phyloP scores from a whole-genome alignment of 2,329 filamentous ascomycete genomes.

The Nemania sp. region DNA sequence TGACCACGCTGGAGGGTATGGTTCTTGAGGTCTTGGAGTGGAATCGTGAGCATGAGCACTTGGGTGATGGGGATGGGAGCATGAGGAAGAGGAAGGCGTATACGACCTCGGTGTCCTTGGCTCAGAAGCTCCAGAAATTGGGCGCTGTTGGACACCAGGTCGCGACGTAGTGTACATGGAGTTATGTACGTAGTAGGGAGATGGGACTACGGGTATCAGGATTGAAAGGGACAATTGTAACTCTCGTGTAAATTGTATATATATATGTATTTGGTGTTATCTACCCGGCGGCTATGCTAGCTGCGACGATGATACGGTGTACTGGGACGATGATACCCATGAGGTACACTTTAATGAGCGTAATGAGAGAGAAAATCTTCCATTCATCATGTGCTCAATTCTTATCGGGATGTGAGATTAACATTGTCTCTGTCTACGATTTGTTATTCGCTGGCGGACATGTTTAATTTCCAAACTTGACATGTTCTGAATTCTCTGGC shows the following conservation, averaged over 20 bases:
- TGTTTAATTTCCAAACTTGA: constrained; percentile 7
- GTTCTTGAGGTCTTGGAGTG: constrained; percentile 46
- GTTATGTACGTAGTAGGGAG: too few species aligned
- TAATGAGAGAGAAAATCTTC: too few species aligned
- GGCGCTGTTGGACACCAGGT: constrained; percentile 19
- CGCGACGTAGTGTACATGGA: too few species aligned
- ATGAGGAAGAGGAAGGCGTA: constrained; percentile 34
- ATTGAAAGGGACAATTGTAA: too few species aligned
- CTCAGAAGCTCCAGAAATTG: constrained; percentile 43
- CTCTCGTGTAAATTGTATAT: too few species aligned
- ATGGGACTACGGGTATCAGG: too few species aligned
- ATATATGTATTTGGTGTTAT: too few species aligned
- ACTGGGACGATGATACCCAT: too few species aligned
- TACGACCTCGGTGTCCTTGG: constrained; percentile 44
- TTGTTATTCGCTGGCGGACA: not conserved
- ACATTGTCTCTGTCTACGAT: not conserved
- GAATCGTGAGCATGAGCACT: constrained; percentile 43
- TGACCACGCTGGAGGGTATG: constrained; percentile 47
- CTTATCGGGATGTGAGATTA: not conserved
- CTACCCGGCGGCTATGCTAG: too few species aligned
- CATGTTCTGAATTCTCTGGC: too few species aligned
- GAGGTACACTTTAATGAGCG: too few species aligned
- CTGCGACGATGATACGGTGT: too few species aligned
- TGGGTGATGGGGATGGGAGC: constrained; percentile 9
- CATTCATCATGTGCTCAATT: not conserved